Evolutionary conservation across 1,284 basidiomycete species (phyloP).

Genomic region (Papiliotrema laurentii): DNA sequence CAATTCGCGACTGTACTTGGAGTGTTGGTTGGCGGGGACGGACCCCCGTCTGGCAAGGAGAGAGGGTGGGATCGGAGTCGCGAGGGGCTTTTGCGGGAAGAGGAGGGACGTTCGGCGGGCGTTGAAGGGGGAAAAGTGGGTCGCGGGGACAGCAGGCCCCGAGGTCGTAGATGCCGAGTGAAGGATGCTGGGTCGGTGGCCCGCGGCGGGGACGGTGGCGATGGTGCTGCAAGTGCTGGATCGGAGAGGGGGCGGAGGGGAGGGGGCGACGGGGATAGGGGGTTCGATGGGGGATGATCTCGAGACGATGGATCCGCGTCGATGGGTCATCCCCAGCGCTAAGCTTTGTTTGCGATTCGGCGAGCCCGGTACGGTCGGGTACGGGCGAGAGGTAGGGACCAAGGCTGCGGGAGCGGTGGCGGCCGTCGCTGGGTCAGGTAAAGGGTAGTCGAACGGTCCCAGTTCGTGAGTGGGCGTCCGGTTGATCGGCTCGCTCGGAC

Average conservation of each 20-base stretch:
- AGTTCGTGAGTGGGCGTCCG: conserved; percentile 23
- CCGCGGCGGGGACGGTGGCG: conserved; percentile 6
- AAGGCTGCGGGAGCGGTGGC: not conserved
- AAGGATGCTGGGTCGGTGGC: conserved; percentile 2
- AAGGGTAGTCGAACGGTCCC: conserved; percentile 28
- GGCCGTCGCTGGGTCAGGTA: not conserved
- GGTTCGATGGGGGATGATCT: not conserved
- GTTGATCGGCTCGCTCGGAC: conserved; percentile 5
- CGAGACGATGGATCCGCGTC: conserved; percentile 3
- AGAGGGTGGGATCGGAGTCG: conserved; percentile 7
- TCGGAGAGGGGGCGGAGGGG: conserved; percentile 4
- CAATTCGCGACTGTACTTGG: too few species aligned
- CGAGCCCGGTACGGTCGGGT: not conserved
- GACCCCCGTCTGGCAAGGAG: conserved; percentile 9
- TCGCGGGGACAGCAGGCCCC: not conserved
- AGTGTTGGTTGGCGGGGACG: conserved; percentile 6
- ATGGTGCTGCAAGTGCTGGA: conserved; percentile 7
- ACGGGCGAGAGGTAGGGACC: not conserved
- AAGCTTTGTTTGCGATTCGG: not conserved
- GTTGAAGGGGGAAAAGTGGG: not conserved
- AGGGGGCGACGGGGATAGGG: not conserved
- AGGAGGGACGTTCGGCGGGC: conserved; percentile 6
- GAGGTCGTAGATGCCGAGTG: conserved; percentile 6
- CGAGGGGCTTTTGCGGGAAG: conserved; percentile 6
- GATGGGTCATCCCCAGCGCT: conserved; percentile 3